phyloP scores from a whole-genome alignment of 768 basidiomycete genomes.

The Phlebiopsis gigantea region DNA sequence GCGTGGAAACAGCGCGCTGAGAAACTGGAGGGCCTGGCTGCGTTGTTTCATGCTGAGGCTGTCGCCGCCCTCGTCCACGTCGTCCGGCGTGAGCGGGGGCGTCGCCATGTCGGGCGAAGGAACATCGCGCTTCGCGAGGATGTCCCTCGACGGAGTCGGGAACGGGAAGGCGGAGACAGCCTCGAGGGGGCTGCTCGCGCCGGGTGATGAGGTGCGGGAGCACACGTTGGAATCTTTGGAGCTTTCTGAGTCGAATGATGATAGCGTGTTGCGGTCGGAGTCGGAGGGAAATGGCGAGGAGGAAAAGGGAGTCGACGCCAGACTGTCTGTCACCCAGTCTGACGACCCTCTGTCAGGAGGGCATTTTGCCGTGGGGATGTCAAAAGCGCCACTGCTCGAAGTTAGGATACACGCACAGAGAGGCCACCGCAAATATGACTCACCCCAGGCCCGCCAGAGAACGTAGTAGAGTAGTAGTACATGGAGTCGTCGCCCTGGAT shows the following conservation, averaged over 20 bases:
- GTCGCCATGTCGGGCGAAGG: constrained; percentile 45
- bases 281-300: constrained; percentile 12
- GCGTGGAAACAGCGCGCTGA: constrained; percentile 74
- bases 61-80: constrained; percentile 40
- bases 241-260: constrained; percentile 31
- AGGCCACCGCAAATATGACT: constrained; percentile 22
- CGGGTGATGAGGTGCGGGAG: constrained; percentile 24
- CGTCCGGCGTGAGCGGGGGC: constrained; percentile 78
- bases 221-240: constrained; percentile 21
- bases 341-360: constrained; percentile 95
- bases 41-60: constrained; percentile 39
- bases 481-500: constrained; percentile 75
- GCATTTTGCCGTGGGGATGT: constrained; percentile 87
- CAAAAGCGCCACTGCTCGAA: constrained; percentile 83
- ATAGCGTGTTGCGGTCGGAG: constrained; percentile 37
- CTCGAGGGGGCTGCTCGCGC: constrained; percentile 15
- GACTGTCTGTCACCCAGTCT: constrained; percentile 91
- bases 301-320: constrained; percentile 46
- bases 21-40: constrained; percentile 69
- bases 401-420: not conserved
- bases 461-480: constrained; percentile 91
- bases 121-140: constrained; percentile 16
- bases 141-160: constrained; percentile 21
- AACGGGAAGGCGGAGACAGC: constrained; percentile 14
- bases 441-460: constrained; percentile 91